phyloP scores from a whole-genome alignment of 768 basidiomycete genomes.

The Boletus patriciae region DNA sequence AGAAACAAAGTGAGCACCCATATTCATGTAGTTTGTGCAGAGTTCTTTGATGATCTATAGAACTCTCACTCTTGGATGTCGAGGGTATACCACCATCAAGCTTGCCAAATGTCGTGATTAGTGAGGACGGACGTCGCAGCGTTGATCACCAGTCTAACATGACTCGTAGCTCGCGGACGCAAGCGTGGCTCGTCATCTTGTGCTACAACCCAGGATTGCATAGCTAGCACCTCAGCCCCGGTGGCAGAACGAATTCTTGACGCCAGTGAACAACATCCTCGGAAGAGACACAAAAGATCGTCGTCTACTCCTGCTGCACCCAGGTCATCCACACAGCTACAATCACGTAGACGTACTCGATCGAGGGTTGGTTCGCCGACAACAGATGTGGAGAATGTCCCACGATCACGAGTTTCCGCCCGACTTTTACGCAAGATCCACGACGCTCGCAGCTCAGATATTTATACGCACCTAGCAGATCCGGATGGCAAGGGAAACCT shows the following conservation, averaged over 20 bases:
- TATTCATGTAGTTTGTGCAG: neutral
- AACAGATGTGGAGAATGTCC: conserved; percentile 1
- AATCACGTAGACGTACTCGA: conserved; percentile 15
- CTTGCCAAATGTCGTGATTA: conserved; percentile 3
- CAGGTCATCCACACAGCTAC: conserved; percentile 7
- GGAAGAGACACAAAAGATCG: conserved; percentile 24
- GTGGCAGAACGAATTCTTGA: neutral
- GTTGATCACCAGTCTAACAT: conserved; percentile 1
- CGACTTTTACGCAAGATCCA: conserved; percentile 22
- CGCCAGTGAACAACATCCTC: conserved; percentile 7
- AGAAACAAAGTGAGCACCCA: conserved; percentile 16
- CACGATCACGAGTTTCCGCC: conserved; percentile 19
- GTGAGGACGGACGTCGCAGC: conserved; percentile 11
- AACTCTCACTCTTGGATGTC: conserved; percentile 4
- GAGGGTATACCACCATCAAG: conserved; percentile 5
- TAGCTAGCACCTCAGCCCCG: neutral
- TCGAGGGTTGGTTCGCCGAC: conserved; percentile 18
- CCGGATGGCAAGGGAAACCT: conserved; percentile 11
- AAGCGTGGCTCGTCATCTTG: conserved; percentile 13
- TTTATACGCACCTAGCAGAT: conserved; percentile 31
- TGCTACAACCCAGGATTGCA: neutral
- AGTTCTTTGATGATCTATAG: conserved; percentile 9
- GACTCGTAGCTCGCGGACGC: conserved; percentile 18
- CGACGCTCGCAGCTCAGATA: conserved; percentile 22
- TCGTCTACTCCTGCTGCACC: conserved; percentile 19